Base-by-base conservation (phyloP, 176 grass and related monocot genomes). In the Eragrostis curvula region DNA sequence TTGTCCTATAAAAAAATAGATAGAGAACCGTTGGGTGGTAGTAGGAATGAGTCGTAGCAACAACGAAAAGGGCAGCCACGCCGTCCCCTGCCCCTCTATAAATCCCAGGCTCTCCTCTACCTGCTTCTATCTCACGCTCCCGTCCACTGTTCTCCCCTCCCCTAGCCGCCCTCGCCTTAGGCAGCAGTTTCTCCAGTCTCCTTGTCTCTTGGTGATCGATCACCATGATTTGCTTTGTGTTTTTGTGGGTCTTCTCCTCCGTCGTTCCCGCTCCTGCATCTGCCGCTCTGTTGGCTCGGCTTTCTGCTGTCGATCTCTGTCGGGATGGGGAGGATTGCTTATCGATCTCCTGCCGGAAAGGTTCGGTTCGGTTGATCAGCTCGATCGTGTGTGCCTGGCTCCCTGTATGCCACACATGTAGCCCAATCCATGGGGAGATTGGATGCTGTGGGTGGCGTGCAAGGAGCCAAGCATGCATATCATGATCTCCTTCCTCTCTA, bases 371-470 rank as follows among this genome's bases (percentile, higher is more conserved):
- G 65, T 81, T 48, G 23, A 56, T 84, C 51, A 73, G 65, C 61
- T 25, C 36, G 70, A 78, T 81, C 70, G 71, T 79, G 83, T 80
- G 88, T 97, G 95, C 95, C 95, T 97, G 95, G 95, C 95, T 97
- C 95, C 95, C 92, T 97, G 95, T 94, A 97, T 97, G 95, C 95
- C 95, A 97, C 95, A 91, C 95, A 94, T 94, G 85, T 92, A 94
- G 86, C 87, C 81, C 87, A 93, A 92, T 90, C 88, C 83, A 70
- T 87, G 62, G 43, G 36, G 76, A 69, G 95, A 94, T 94, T 91
- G 87, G 92, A 91, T 91, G 77, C 90, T 89, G 90, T 94, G 95
- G 92, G 92, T 97, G 95, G 95, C 92, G 95, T 97, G 92, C 95
- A 94, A 94, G 95, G 95, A 94, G 95, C 92, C 95, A 93, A 94